Evolutionary conservation across 2,329 filamentous ascomycete species (phyloP).

Genomic region (Sphaceloma murrayae): DNA sequence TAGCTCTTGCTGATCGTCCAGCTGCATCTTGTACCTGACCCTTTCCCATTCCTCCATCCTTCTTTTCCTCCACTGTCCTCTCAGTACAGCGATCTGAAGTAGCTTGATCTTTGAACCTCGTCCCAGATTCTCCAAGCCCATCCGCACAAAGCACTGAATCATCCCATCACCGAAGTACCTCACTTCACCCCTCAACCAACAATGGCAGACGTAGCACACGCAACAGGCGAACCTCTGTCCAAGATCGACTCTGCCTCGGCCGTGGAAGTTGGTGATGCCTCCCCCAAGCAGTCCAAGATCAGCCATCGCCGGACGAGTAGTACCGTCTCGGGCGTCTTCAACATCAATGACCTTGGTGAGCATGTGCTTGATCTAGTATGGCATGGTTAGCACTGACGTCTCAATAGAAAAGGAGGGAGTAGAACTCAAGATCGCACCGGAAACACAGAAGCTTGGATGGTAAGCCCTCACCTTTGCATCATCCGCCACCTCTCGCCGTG

Average conservation of each 20-base stretch:
- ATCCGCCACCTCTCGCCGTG: background rate
- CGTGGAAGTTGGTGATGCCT: slow-evolving; percentile 58
- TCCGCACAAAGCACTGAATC: background rate
- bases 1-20: slow-evolving; percentile 6
- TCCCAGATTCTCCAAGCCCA: slow-evolving; percentile 1
- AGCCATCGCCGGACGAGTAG: slow-evolving; percentile 63
- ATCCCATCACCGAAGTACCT: background rate
- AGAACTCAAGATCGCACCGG: slow-evolving; percentile 62
- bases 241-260: slow-evolving; percentile 83
- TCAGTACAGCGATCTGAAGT: slow-evolving; percentile 9
- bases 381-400: background rate
- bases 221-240: slow-evolving; percentile 47
- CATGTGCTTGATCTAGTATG: no score
- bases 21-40: slow-evolving; percentile 14
- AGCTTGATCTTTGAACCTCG: background rate
- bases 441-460: slow-evolving; percentile 85
- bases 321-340: slow-evolving; percentile 61
- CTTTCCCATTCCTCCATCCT: slow-evolving; percentile 13
- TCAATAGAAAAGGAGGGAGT: slow-evolving; percentile 60
- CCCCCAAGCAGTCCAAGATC: slow-evolving; percentile 57
- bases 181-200: slow-evolving; percentile 11
- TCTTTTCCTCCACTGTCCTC: slow-evolving; percentile 13
- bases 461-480: slow-evolving; percentile 44
- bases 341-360: slow-evolving; percentile 79
- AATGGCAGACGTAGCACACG: slow-evolving; percentile 42